A percentile compares a stretch with the other conserved stretches of the same genome.
phyloP scores from a whole-genome alignment of 2,329 filamentous ascomycete genomes.

The Sclerotinia glacialis region DNA sequence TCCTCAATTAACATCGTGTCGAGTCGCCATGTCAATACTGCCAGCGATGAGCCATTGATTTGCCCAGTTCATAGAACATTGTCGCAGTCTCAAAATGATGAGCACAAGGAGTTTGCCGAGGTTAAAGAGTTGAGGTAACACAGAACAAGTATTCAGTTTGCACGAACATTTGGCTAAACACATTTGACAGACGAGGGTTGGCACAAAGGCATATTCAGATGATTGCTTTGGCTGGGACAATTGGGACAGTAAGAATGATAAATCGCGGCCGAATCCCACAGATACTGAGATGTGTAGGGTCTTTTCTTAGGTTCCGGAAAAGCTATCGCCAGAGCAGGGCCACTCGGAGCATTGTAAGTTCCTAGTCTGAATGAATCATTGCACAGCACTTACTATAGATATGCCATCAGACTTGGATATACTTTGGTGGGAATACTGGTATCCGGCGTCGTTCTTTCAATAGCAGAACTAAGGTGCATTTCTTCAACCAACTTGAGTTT shows the following conservation, averaged over 20 bases:
- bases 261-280: too few species aligned
- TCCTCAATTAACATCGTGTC: not conserved
- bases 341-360: conserved; percentile 47
- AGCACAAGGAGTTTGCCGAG: conserved; percentile 17
- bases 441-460: conserved; percentile 49
- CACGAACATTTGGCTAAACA: not conserved
- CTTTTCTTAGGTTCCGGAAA: conserved; percentile 44
- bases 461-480: conserved; percentile 49
- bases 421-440: conserved; percentile 41
- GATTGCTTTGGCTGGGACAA: conserved; percentile 45
- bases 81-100: not conserved
- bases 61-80: not conserved
- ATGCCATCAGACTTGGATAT: conserved; percentile 11
- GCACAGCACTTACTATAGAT: not conserved
- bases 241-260: conserved; percentile 39
- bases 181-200: conserved; percentile 32
- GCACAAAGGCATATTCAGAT: conserved; percentile 45
- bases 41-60: conserved; percentile 12
- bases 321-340: conserved; percentile 51
- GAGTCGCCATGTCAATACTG: not conserved
- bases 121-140: conserved; percentile 20
- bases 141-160: not conserved
- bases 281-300: conserved; percentile 14
- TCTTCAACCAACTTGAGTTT: rapidly evolving
- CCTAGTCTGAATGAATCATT: not conserved